These are phyloP conservation scores for Candida pseudofarinosa DNA, from an alignment of 805 yeast genomes.

Conservation along the genomic window DNA sequence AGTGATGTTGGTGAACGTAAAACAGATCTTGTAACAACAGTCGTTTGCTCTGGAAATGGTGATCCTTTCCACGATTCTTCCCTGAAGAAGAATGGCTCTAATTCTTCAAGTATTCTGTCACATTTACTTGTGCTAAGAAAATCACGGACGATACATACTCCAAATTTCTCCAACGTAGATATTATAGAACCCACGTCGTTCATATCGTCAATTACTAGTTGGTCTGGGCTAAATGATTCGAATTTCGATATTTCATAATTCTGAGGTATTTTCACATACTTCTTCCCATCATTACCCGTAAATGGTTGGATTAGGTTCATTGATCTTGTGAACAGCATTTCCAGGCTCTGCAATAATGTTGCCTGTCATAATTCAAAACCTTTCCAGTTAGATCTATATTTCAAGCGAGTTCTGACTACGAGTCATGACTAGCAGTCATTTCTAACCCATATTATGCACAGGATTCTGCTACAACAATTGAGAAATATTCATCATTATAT, in stretches of 20 bases:
- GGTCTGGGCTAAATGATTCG: not conserved
- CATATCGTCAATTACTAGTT: not conserved
- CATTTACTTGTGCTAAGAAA: not conserved
- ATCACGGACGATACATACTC: slow-evolving; percentile 5
- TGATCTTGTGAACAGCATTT: not conserved
- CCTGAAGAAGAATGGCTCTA: slow-evolving; percentile 3
- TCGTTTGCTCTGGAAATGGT: slow-evolving; percentile 15
- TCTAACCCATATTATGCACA: no score
- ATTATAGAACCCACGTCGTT: not conserved
- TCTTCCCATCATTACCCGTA: not conserved
- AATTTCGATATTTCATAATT: not conserved
- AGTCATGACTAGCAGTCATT: not conserved
- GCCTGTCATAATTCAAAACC: no score
- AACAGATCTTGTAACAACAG: slow-evolving; percentile 10
- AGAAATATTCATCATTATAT: no score
- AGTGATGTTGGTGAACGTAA: slow-evolving; percentile 2
- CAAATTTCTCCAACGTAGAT: slow-evolving; percentile 4
- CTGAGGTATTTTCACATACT: not conserved
- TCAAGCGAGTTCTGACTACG: not conserved
- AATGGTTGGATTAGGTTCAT: not conserved
- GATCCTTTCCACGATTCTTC: slow-evolving; percentile 6
- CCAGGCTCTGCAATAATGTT: no score
- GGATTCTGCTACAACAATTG: no score
- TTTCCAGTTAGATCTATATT: no score
- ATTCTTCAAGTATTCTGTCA: slow-evolving; percentile 2